phyloP scores from a whole-genome alignment of 768 basidiomycete species.

The Paxillus involutus region DNA sequence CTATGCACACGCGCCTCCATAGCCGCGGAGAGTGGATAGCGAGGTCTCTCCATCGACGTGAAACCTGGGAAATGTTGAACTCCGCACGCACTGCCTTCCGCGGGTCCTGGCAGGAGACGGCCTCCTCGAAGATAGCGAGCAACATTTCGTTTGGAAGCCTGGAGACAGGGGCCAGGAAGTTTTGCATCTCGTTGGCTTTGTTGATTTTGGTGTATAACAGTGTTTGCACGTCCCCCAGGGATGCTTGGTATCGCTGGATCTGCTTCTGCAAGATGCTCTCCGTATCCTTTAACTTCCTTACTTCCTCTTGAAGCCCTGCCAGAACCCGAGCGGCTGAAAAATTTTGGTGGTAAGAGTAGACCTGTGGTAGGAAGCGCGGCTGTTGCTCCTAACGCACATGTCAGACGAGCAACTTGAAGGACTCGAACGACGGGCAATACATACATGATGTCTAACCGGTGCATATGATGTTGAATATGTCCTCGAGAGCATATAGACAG shows the following conservation, averaged over 20 bases:
- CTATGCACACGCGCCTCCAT: slow-evolving; percentile 28
- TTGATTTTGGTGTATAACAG: slow-evolving; percentile 15
- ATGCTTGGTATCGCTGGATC: slow-evolving; percentile 12
- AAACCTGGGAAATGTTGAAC: slow-evolving; percentile 28
- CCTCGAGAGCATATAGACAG: slow-evolving; percentile 17
- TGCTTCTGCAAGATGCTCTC: slow-evolving; percentile 16
- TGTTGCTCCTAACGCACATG: slow-evolving; percentile 14
- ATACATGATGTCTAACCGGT: slow-evolving; percentile 23
- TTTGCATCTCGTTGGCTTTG: slow-evolving; percentile 30
- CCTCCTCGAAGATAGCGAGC: slow-evolving; percentile 30
- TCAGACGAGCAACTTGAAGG: slow-evolving; percentile 5
- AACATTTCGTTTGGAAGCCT: slow-evolving; percentile 32
- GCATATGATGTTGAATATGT: slow-evolving; percentile 9
- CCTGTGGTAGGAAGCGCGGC: background rate
- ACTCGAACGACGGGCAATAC: slow-evolving; percentile 1
- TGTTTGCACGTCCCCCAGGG: slow-evolving; percentile 16
- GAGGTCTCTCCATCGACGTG: slow-evolving; percentile 32
- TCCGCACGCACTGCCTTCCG: slow-evolving; percentile 19
- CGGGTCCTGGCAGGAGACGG: slow-evolving; percentile 24
- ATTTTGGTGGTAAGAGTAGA: slow-evolving; percentile 16
- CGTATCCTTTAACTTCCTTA: slow-evolving; percentile 13
- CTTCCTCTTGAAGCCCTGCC: slow-evolving; percentile 17
- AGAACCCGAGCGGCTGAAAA: slow-evolving; percentile 18
- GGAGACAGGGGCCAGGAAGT: slow-evolving; percentile 28
- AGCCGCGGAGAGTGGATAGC: slow-evolving; percentile 29